A percentile compares a stretch with the other conserved stretches of the same genome.
Evolutionary conservation across 768 basidiomycete genomes (phyloP).

Genomic region (Multifurca ochricompacta): DNA sequence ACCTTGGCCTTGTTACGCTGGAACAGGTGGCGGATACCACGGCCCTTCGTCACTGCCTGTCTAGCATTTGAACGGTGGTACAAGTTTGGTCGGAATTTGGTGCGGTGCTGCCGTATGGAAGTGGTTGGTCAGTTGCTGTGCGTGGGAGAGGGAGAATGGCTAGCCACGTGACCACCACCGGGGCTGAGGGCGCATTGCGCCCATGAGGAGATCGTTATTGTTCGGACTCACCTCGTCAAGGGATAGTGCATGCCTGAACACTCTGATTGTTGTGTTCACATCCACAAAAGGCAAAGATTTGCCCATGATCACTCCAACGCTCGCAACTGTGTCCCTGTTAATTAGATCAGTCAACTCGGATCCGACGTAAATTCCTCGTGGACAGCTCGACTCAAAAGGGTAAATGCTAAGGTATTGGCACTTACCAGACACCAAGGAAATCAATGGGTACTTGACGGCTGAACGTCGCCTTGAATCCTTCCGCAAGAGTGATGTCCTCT

Average conservation of each 20-base stretch:
- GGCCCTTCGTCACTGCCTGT: neutral
- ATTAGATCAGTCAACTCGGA: neutral
- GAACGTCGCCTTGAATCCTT: slow-evolving; percentile 68
- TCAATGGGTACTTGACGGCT: slow-evolving; percentile 62
- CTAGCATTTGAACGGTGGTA: slow-evolving; percentile 42
- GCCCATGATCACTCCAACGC: slow-evolving; percentile 58
- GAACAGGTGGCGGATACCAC: too few species aligned
- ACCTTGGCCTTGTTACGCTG: too few species aligned
- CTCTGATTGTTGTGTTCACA: slow-evolving; percentile 53
- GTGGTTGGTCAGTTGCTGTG: neutral
- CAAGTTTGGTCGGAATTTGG: slow-evolving; percentile 55
- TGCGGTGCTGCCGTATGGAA: slow-evolving; percentile 43
- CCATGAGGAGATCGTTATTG: neutral
- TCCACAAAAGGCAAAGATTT: slow-evolving; percentile 60
- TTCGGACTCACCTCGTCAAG: slow-evolving; percentile 56
- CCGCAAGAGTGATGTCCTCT: slow-evolving; percentile 38
- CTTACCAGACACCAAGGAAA: slow-evolving; percentile 73
- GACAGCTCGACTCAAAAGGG: neutral
- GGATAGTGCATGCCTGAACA: slow-evolving; percentile 69
- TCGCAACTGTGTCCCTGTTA: slow-evolving; percentile 69
- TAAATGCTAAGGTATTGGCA: neutral
- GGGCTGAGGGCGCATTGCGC: neutral
- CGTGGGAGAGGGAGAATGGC: neutral
- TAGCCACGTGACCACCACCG: too few species aligned
- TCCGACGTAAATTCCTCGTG: neutral